A percentile compares a stretch with the other conserved stretches of the same genome.
Conservation (phyloP, 345 rosid species). For the Firmiana major region DNA sequence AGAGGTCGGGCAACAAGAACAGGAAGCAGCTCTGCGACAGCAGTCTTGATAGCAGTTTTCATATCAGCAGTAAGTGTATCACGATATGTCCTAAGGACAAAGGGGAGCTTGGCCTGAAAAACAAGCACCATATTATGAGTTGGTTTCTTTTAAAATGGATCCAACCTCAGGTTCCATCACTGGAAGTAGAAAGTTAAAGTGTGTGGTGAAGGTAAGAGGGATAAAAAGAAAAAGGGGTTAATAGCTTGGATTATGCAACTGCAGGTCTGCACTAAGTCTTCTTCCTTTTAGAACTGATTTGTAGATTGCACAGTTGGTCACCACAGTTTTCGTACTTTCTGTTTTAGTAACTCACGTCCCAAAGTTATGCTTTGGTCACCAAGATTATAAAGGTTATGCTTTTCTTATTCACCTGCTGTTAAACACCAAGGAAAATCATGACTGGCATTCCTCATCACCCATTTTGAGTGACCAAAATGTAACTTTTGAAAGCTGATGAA, state of each 20-base stretch:
- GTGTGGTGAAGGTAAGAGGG: background rate
- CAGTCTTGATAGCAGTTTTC: constrained; percentile 88
- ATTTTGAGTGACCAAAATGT: background rate
- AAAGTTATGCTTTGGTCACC: background rate
- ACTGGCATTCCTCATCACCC: background rate
- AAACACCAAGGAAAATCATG: background rate
- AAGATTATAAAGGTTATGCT: background rate
- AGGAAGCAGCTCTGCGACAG: constrained; percentile 91
- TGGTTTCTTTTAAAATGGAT: background rate
- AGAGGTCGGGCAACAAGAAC: constrained; percentile 59
- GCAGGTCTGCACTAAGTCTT: background rate
- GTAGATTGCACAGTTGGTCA: background rate
- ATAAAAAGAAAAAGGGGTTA: background rate
- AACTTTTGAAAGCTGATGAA: background rate
- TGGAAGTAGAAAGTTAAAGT: background rate
- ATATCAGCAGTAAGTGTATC: constrained; percentile 87
- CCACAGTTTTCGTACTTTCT: background rate
- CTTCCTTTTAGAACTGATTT: background rate
- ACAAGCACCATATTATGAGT: constrained; percentile 17
- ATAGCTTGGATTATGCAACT: background rate
- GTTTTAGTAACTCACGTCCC: background rate
- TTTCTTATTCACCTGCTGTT: background rate
- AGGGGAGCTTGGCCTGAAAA: constrained; percentile 84
- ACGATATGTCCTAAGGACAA: constrained; percentile 75
- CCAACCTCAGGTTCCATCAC: background rate